phyloP scores from a whole-genome alignment of 208 protist genomes.

The Wallacemonas rigidus region DNA sequence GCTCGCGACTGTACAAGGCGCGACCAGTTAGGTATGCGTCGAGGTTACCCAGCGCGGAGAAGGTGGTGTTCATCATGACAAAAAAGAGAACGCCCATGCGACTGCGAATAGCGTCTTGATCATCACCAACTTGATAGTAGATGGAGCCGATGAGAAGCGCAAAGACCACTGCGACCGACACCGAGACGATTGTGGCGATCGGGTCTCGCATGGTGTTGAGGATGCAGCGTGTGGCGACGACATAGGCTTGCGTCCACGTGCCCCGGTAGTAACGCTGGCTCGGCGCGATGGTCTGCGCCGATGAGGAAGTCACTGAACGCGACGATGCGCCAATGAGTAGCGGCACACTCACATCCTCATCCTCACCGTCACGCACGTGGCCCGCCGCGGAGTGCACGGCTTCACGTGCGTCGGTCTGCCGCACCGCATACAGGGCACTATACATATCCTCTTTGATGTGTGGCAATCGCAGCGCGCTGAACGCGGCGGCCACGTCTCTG shows the following conservation, averaged over 20 bases:
- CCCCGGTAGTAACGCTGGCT: constrained; percentile 34
- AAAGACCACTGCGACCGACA: constrained; percentile 59
- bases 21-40: constrained; percentile 59
- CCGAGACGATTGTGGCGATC: constrained; percentile 40
- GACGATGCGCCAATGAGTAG: neutral
- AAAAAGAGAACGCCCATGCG: constrained; percentile 80
- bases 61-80: constrained; percentile 71
- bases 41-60: constrained; percentile 55
- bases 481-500: constrained; percentile 49
- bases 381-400: too few relatives aligned
- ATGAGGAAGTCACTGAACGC: neutral
- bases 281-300: neutral
- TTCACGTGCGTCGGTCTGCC: neutral
- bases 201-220: constrained; percentile 67
- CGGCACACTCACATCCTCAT: neutral
- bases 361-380: neutral
- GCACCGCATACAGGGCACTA: neutral
- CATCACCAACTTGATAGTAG: constrained; percentile 64
- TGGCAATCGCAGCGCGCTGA: constrained; percentile 32
- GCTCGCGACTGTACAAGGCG: constrained; percentile 64
- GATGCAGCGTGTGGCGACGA: constrained; percentile 54
- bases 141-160: constrained; percentile 68
- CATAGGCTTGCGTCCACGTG: constrained; percentile 50
- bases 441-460: constrained; percentile 24
- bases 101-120: constrained; percentile 51